Conservation (phyloP, 805 yeast species). For the Sugiyamaella smithiae region DNA sequence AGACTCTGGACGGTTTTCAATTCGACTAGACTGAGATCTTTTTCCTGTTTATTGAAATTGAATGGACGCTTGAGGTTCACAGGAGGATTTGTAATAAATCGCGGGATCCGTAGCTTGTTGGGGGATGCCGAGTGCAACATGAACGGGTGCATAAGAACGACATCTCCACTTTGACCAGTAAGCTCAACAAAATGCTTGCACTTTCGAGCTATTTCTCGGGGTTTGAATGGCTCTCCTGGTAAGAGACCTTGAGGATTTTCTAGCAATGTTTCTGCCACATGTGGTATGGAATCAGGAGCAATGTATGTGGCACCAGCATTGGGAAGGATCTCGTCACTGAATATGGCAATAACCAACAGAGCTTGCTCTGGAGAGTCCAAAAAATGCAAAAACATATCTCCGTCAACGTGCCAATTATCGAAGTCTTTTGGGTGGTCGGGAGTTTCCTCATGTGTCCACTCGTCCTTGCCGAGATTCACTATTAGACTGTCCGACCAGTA, state of each 20-base stretch:
- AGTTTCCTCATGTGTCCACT: not conserved
- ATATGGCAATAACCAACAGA: conserved; percentile 11
- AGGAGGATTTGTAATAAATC: conserved; percentile 19
- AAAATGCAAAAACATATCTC: conserved; percentile 13
- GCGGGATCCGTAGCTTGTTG: conserved; percentile 17
- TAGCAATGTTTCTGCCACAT: conserved; percentile 2
- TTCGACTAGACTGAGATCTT: conserved; percentile 15
- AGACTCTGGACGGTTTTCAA: conserved; percentile 12
- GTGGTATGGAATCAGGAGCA: conserved; percentile 13
- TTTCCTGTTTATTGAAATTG: conserved; percentile 13
- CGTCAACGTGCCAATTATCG: conserved; percentile 15
- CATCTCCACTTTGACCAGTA: conserved; percentile 18
- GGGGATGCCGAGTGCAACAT: conserved; percentile 20
- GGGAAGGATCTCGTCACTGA: conserved; percentile 7
- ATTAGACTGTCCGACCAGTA: conserved; percentile 13
- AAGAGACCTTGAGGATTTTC: conserved; percentile 10
- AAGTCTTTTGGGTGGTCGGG: conserved; percentile 10
- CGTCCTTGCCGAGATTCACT: conserved; percentile 11
- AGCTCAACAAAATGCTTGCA: conserved; percentile 19
- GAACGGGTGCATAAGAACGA: conserved; percentile 17
- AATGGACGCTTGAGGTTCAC: conserved; percentile 19
- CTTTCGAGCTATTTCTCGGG: conserved; percentile 3
- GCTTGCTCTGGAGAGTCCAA: conserved; percentile 17
- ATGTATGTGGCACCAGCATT: conserved; percentile 14
- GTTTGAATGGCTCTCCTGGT: not conserved